Conservation (phyloP, 202 grass and related monocot species). For the Thinopyrum obtusiflorum region DNA sequence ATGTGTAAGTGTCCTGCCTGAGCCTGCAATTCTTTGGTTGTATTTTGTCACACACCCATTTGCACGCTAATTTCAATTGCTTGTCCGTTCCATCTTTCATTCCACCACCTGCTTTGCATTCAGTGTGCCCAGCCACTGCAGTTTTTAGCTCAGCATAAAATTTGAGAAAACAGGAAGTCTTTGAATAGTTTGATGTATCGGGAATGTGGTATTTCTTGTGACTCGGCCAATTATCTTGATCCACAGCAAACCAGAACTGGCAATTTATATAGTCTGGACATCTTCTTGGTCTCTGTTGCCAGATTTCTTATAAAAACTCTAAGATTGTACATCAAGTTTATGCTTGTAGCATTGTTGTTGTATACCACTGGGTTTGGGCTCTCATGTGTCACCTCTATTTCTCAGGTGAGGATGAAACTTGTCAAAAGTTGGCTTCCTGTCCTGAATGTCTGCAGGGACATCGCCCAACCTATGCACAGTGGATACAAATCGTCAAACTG, state of each 20-base stretch:
- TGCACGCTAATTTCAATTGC: neutral
- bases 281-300: neutral
- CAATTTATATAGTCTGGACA: neutral
- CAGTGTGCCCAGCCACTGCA: neutral
- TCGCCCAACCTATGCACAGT: constrained; percentile 50
- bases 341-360: neutral
- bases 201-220: neutral
- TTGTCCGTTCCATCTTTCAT: neutral
- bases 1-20: neutral
- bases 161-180: neutral
- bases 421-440: constrained; percentile 88
- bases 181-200: neutral
- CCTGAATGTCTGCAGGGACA: constrained; percentile 69
- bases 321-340: neutral
- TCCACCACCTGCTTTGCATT: neutral
- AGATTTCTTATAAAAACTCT: neutral
- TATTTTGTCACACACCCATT: neutral
- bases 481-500: constrained; percentile 67
- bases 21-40: neutral
- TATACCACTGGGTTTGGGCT: neutral
- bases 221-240: neutral
- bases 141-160: neutral
- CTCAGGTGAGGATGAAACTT: constrained; percentile 72
- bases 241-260: neutral
- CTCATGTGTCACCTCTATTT: neutral